Evolutionary conservation across 1,284 basidiomycete species (phyloP).

Genomic region (Ceratobasidium sp.): DNA sequence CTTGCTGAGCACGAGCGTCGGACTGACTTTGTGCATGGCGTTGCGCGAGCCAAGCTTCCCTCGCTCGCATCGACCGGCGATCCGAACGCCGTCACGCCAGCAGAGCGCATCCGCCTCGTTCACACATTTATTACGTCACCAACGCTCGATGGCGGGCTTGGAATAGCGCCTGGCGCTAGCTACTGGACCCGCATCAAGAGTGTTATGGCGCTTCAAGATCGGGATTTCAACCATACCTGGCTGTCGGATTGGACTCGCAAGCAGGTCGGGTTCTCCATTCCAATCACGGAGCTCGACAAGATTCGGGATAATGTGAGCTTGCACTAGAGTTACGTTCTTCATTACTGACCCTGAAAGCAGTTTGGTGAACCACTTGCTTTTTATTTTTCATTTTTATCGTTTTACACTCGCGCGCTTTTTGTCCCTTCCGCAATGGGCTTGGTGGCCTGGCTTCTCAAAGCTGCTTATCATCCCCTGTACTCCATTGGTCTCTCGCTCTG

Average conservation of each 20-base stretch:
- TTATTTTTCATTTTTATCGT: conserved; percentile 89
- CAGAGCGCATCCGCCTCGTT: conserved; percentile 84
- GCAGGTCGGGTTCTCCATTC: conserved; percentile 67
- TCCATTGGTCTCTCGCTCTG: conserved; percentile 81
- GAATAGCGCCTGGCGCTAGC: conserved; percentile 75
- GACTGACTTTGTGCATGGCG: conserved; percentile 74
- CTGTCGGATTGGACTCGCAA: conserved; percentile 73
- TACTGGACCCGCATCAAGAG: conserved; percentile 85
- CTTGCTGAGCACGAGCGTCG: conserved; percentile 78
- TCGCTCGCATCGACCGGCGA: conserved; percentile 61
- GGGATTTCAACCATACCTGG: conserved; percentile 81
- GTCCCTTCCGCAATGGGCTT: conserved; percentile 76
- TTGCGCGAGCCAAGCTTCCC: conserved; percentile 67
- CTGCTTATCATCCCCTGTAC: conserved; percentile 82
- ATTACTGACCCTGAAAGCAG: conserved; percentile 59
- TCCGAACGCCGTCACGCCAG: conserved; percentile 67
- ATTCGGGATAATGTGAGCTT: conserved; percentile 69
- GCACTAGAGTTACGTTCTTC: not conserved
- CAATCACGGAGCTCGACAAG: conserved; percentile 65
- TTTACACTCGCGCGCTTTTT: conserved; percentile 82
- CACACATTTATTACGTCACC: conserved; percentile 81
- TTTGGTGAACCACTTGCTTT: conserved; percentile 91
- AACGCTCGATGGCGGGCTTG: conserved; percentile 79
- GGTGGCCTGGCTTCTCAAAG: conserved; percentile 72
- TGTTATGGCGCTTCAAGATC: conserved; percentile 86